Evolutionary conservation across 306 rosid species (phyloP).

Genomic region (Dicorynia guianensis): DNA sequence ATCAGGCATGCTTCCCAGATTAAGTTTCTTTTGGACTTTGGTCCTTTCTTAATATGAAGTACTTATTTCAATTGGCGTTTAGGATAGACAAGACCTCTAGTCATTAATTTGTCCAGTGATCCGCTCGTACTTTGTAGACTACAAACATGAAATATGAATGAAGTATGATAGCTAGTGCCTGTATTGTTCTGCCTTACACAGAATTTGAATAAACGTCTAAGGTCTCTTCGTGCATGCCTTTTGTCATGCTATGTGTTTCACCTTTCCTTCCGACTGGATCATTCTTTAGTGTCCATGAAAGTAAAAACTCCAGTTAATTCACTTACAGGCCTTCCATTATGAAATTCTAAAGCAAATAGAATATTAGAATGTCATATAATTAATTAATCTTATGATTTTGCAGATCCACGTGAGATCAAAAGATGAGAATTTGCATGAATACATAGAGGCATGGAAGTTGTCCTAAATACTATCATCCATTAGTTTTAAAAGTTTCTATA

Average conservation of each 20-base stretch:
- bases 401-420: constrained; percentile 90
- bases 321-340: background rate
- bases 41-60: background rate
- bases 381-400: constrained; percentile 50
- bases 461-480: background rate
- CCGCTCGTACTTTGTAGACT: background rate
- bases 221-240: background rate
- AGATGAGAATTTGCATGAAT: constrained; percentile 70
- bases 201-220: background rate
- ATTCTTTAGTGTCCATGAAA: constrained; percentile 1
- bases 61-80: background rate
- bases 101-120: background rate
- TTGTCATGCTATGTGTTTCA: constrained; percentile 10
- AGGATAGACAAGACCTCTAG: background rate
- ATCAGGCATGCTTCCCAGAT: background rate
- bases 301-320: background rate
- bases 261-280: constrained; percentile 5
- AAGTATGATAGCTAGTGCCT: background rate
- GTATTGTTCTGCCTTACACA: constrained; percentile 8
- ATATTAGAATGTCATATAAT: constrained; percentile 7
- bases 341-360: background rate
- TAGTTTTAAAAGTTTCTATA: background rate
- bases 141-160: background rate
- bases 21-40: constrained; percentile 20
- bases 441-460: constrained; percentile 72